These are phyloP conservation scores for Aristolochia contorta DNA, from an alignment of 164 flowering plant species.

Conservation along the genomic window DNA sequence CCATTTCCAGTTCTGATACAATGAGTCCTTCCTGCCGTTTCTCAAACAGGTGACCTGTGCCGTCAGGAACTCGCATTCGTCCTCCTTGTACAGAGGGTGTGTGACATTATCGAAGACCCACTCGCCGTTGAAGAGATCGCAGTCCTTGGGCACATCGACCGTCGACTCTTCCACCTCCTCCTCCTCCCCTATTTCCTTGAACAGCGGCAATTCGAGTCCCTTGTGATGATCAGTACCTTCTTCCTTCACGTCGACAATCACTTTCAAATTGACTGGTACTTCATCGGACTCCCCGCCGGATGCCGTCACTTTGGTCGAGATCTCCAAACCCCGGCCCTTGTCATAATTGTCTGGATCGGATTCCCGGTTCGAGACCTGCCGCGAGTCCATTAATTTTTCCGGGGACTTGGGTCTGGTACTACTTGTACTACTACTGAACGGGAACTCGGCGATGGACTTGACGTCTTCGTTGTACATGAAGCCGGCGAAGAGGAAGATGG, in stretches of 20 bases:
- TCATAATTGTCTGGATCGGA: conserved; percentile 8
- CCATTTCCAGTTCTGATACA: conserved; percentile 93
- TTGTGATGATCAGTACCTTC: conserved; percentile 13
- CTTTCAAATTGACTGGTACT: conserved; percentile 9
- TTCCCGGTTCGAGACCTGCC: conserved; percentile 12
- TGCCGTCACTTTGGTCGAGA: no score
- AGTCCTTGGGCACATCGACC: conserved; percentile 36
- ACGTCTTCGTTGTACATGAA: conserved; percentile 97
- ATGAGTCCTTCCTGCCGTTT: conserved; percentile 76
- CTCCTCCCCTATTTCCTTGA: conserved; percentile 1
- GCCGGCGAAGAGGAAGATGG: conserved; percentile 66
- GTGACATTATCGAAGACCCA: conserved; percentile 79
- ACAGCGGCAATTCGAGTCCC: conserved; percentile 12
- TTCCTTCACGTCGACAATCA: conserved; percentile 11
- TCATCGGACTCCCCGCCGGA: conserved; percentile 5
- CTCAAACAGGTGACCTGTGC: conserved; percentile 81
- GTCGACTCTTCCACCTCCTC: neutral
- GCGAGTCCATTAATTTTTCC: conserved; percentile 21
- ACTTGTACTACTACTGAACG: conserved; percentile 31
- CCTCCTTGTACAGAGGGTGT: conserved; percentile 74
- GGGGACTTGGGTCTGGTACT: conserved; percentile 32
- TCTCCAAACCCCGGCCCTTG: conserved; percentile 1
- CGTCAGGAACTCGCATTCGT: conserved; percentile 79
- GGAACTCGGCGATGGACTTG: conserved; percentile 84
- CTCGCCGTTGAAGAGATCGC: conserved; percentile 72